Base-by-base conservation (phyloP, 768 basidiomycete genomes). In the Lactifluus piperatus region DNA sequence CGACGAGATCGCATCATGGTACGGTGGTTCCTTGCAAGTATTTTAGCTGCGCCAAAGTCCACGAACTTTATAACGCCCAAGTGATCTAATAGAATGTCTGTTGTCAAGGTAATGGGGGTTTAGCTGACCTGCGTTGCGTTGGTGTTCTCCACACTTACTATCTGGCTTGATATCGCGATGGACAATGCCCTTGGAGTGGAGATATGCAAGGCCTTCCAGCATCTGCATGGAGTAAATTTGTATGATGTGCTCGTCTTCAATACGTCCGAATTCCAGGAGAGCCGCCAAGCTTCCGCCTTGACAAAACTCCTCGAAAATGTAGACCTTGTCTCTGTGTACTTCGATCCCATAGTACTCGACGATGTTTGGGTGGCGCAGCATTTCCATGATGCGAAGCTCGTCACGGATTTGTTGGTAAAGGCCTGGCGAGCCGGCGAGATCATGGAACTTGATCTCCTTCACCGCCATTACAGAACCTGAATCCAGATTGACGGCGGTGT, bases 311-410 rank as follows among this genome's bases (percentile, higher is more conserved):
- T 98, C 94, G 71, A 98, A 98, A 62, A 98, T 97, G 74, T 95
- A 98, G 18, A 98, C 93, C 73, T 94, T 94, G 75, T 97, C 95
- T 14, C 95, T 88, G 70, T 97, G 95, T 2, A 98, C 95, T 73
- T 99, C 97, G 65, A 99, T 94, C 30, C 97, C 97, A 68, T 97
- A 97, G 71, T 97, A 99, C 72, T 97, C 94, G 52, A 98, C 97
- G 43, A 98, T 89, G 68, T 98, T 98, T 24, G 91, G 91, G 72
- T 99, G 97, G 62, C 91, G 90, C 26, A 98, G 79, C 83, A 98
- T 87, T 71, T 94, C 92, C 97, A 99, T 99, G 56, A 99, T 93
- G 65, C 83, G 86, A 56, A 97, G 83, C 73, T 99, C 97, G 70
- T 98, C 94, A 70, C 84, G 88, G 72, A 98, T 97, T 69, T 94